Base-by-base conservation (phyloP, 139 green algal species). In the Micractinium conductrix region DNA sequence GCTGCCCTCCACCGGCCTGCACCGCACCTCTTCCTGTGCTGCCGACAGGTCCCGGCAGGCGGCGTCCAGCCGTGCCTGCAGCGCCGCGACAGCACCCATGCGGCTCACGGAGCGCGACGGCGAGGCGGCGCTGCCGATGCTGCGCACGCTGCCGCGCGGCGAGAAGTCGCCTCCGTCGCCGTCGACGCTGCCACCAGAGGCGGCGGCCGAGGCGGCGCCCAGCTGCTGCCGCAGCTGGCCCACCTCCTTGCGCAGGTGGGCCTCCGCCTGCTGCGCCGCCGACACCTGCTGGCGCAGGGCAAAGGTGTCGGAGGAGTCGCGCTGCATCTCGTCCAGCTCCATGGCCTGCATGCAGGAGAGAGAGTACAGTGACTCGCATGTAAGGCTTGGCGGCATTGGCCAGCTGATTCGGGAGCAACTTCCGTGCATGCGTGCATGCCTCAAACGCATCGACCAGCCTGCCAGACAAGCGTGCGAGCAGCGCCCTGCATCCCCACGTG, bases 261-360 rank as follows among this genome's bases (percentile, higher is more conserved):
- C 50, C 74, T 85, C 78, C 4, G 81, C 60, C 62, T 72, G 45
- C 38, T 70, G 71, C 6, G 65, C 55, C 0, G 40, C 28, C n/a
- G 86, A 43, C 43, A 79, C 38, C 45, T 85, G 74, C 74, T 81
- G 80, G 9, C 53, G 48, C 53, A 80, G 37, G 48, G 24, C 53
- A 62, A 79, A 80, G 8, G 43, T 40, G 44, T 85, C 81, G 1
- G 81, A 81, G 22, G 37, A 28, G 8, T 90, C 74, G 0, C 50
- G 40, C 40, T 87, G 86, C 24, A 79, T 24, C 22, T 87, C 74
- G n/a, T 90, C 86, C n/a, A 90, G 44, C 44, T 90, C 86, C 38
- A 88, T 28, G 7, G 82, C 83, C 79, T 87, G 79, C 44, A 58
- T 30, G n/a, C n/a, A n/a, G n/a, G n/a, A n/a, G n/a, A n/a, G n/a